Conservation (phyloP, 169 alveolate species). For the Plasmodium vinckei region DNA sequence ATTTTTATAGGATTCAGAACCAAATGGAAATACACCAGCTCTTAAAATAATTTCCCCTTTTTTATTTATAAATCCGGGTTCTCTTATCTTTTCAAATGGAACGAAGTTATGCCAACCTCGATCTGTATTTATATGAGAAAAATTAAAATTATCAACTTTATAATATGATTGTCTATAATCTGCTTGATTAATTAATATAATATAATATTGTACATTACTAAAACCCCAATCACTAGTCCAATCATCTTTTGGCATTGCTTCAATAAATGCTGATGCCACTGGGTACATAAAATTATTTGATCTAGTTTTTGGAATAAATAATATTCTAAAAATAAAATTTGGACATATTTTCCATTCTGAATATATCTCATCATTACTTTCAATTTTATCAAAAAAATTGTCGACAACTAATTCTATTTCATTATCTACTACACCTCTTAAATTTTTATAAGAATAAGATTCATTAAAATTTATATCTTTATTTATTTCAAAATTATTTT, state of each 20-base stretch:
- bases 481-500: slow-evolving; percentile 21
- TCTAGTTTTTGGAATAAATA: slow-evolving; percentile 66
- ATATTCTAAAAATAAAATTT: slow-evolving; percentile 61
- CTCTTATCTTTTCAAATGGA: slow-evolving; percentile 79
- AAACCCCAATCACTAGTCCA: slow-evolving; percentile 91
- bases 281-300: slow-evolving; percentile 50
- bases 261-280: slow-evolving; percentile 83
- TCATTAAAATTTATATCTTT: slow-evolving; percentile 37
- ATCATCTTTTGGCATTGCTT: slow-evolving; percentile 84
- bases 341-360: slow-evolving; percentile 74
- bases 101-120: slow-evolving; percentile 90
- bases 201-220: slow-evolving; percentile 85
- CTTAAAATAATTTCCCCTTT: slow-evolving; percentile 84
- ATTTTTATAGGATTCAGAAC: slow-evolving; percentile 84
- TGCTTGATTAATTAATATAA: slow-evolving; percentile 83
- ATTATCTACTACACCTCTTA: slow-evolving; percentile 68
- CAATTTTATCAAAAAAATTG: slow-evolving; percentile 61
- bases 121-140: slow-evolving; percentile 84
- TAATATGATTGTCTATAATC: slow-evolving; percentile 83
- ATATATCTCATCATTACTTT: slow-evolving; percentile 53
- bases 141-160: slow-evolving; percentile 85
- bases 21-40: slow-evolving; percentile 86
- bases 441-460: slow-evolving; percentile 40
- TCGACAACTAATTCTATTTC: slow-evolving; percentile 68
- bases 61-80: slow-evolving; percentile 81